Percentiles rank a stretch among this genome's conserved stretches.
These are phyloP conservation scores for Penicillium canariense DNA, from an alignment of 495 filamentous ascomycete genomes.

Conservation along the genomic window DNA sequence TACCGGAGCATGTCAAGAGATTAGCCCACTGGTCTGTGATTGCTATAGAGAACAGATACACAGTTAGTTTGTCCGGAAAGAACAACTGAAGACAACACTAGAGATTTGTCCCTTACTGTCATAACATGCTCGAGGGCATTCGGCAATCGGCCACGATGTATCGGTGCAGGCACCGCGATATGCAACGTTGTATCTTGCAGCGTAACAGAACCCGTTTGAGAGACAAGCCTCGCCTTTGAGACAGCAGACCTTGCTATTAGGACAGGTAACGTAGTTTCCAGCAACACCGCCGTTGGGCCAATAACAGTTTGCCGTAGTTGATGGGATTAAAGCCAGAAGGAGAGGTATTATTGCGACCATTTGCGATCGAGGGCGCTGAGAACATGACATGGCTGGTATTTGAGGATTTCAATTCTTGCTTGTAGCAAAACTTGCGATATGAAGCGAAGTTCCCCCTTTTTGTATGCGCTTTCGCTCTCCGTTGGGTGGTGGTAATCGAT, in stretches of 20 bases:
- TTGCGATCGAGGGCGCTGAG: too few relatives aligned
- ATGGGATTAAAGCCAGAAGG: not conserved
- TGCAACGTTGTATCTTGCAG: slow-evolving; percentile 2
- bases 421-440: too few relatives aligned
- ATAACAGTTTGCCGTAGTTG: slow-evolving; percentile 4
- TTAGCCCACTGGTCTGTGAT: not conserved
- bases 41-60: not conserved
- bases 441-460: too few relatives aligned
- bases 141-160: slow-evolving; percentile 13
- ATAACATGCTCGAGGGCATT: slow-evolving; percentile 14
- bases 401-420: too few relatives aligned
- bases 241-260: slow-evolving; percentile 12
- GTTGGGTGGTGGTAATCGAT: too few relatives aligned
- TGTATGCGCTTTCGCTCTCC: too few relatives aligned
- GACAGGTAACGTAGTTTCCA: slow-evolving; percentile 1
- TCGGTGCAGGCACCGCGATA: slow-evolving; percentile 20
- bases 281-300: slow-evolving; percentile 2
- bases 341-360: too few relatives aligned
- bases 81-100: too few relatives aligned
- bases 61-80: too few relatives aligned
- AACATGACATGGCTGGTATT: too few relatives aligned
- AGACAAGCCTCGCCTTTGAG: slow-evolving; percentile 14
- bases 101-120: too few relatives aligned
- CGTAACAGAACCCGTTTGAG: slow-evolving; percentile 17
- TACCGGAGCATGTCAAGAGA: not conserved